These are phyloP conservation scores for Aspergillus sp. DNA, from an alignment of 2,329 filamentous ascomycete species.

Conservation along the genomic window DNA sequence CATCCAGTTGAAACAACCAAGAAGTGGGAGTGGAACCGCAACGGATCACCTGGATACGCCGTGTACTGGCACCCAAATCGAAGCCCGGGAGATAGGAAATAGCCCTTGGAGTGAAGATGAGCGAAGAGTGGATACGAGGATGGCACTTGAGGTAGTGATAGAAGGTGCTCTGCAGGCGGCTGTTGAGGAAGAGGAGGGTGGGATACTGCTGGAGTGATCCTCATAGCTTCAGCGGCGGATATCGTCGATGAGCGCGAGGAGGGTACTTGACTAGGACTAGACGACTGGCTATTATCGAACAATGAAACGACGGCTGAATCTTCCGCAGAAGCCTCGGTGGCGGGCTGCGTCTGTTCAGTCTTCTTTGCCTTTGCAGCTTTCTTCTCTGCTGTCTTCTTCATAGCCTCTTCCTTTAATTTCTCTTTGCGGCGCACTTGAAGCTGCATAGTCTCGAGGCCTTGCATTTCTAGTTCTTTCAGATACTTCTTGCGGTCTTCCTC, in stretches of 20 bases:
- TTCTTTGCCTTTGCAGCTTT: conserved; percentile 27
- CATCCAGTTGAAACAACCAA: conserved; percentile 80
- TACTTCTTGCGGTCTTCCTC: conserved; percentile 63
- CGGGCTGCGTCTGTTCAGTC: conserved; percentile 11
- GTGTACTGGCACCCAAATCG: conserved; percentile 94
- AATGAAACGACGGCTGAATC: conserved; percentile 22
- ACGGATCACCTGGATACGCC: conserved; percentile 90
- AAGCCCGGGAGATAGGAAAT: conserved; percentile 86
- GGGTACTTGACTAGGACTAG: conserved; percentile 5
- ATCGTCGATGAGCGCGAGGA: conserved; percentile 18
- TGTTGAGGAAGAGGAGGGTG: conserved; percentile 44
- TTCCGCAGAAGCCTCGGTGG: conserved; percentile 9
- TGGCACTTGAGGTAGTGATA: conserved; percentile 39
- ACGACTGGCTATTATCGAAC: conserved; percentile 21
- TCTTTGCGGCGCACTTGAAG: conserved; percentile 50
- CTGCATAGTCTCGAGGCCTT: conserved; percentile 53
- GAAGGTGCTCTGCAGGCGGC: conserved; percentile 24
- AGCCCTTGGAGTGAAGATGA: conserved; percentile 74
- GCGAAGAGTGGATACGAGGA: conserved; percentile 73
- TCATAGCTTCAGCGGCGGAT: conserved; percentile 25
- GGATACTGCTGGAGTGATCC: conserved; percentile 53
- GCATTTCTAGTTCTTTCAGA: conserved; percentile 54
- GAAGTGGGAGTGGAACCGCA: conserved; percentile 95
- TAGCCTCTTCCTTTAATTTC: conserved; percentile 49
- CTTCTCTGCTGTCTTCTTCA: conserved; percentile 51